Percentiles rank a stretch among this genome's conserved stretches.
Evolutionary conservation across 2,329 filamentous ascomycete genomes (phyloP).

Genomic region (Fusarium nisikadoi): DNA sequence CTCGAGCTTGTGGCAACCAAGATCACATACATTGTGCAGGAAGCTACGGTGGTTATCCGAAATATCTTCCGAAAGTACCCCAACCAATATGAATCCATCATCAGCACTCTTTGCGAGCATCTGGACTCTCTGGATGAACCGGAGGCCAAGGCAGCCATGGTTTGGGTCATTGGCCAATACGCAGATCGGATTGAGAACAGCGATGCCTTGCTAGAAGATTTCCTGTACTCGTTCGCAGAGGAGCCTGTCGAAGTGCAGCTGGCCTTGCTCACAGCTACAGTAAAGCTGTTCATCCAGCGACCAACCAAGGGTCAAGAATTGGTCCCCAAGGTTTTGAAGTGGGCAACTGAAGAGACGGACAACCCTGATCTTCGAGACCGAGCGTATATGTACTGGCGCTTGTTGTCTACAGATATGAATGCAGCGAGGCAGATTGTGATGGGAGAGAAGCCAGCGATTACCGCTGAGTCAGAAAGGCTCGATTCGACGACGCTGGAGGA

Average conservation of each 20-base stretch:
- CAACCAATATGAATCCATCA: slow-evolving; percentile 98
- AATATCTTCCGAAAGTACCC: slow-evolving; percentile 99
- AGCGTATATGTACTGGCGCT: slow-evolving; percentile 99
- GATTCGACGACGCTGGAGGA: slow-evolving; percentile 93
- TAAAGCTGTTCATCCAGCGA: slow-evolving; percentile 97
- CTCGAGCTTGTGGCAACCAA: slow-evolving; percentile 97
- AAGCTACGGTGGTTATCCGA: slow-evolving; percentile 97
- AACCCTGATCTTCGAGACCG: slow-evolving; percentile 95
- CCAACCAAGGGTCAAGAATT: slow-evolving; percentile 94
- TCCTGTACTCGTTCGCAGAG: slow-evolving; percentile 91
- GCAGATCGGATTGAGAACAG: slow-evolving; percentile 97
- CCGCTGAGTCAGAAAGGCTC: slow-evolving; percentile 93
- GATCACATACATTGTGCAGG: slow-evolving; percentile 97
- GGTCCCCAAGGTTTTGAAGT: slow-evolving; percentile 94
- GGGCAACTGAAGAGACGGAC: slow-evolving; percentile 99
- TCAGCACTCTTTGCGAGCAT: slow-evolving; percentile 93
- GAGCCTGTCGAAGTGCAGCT: slow-evolving; percentile 96
- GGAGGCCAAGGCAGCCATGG: slow-evolving; percentile 97
- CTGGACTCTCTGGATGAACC: slow-evolving; percentile 96
- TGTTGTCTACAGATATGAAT: slow-evolving; percentile 90
- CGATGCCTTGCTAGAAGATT: slow-evolving; percentile 92
- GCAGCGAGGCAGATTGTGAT: slow-evolving; percentile 91
- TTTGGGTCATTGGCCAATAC: slow-evolving; percentile 99
- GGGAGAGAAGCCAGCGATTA: slow-evolving; percentile 97
- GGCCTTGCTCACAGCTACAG: slow-evolving; percentile 91